Evolutionary conservation across 441 rosid species (phyloP), one percentile per base, ranked within the genome.

Genomic region (Eutrema salsugineum): DNA sequence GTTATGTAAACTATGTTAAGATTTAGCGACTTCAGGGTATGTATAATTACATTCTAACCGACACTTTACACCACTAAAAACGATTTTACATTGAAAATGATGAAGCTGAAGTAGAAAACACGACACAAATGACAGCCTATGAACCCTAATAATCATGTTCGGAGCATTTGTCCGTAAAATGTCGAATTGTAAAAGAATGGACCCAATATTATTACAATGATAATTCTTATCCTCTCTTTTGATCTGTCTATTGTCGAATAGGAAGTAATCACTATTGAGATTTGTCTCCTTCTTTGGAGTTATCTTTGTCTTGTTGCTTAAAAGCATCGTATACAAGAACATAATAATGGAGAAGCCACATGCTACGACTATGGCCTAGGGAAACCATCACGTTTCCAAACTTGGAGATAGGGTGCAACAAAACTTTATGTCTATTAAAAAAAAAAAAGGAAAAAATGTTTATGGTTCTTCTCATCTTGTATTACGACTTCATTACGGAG

Each of bases 191-290:
- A 39, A 35, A 8, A 70, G 42, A 70, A 70, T 76, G 76, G 76
- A 69, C 75, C 75, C 76, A 19, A 62, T 44, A 62, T 39, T 65
- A 64, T 76, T 70, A 63, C 75, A 62, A 76, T 64, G 67, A 76
- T 70, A 3, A 70, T 63, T 70, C 79, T 63, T 69, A 75, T 75
- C 79, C 71, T 20, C 62, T 56, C 76, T 76, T 76, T 70, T 57
- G 79, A 76, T 70, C 71, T 76, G 79, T 76, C 71, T 57, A 63
- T 76, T 76, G 79, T 76, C 79, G 67, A 70, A 70, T 76, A 69
- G 71, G 76, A 76, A 63, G 71, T 76, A 76, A 76, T 63, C 71
- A 69, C 71, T 70, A 55, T 57, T 48, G 68, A 68, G 76, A 70
- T 76, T 76, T 76, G 79, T 76, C 76, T 57, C 71, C 67, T 76